Base-by-base conservation (phyloP, 129 eudicot genomes). In the Ambrosia trifida region DNA sequence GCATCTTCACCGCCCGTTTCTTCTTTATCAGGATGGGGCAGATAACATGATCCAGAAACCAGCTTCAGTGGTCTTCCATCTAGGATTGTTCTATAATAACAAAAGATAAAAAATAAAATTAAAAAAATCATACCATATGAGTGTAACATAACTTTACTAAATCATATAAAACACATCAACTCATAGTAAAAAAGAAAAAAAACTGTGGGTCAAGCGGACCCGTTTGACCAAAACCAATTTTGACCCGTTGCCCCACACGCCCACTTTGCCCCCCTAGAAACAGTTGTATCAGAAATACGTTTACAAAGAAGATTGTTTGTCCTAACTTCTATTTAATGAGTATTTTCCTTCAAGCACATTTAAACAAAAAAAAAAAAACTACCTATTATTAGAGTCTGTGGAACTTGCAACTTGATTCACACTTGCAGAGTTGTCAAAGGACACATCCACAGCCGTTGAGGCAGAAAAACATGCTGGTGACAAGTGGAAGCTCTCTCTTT, bases 1-100 rank as follows among this genome's bases (percentile, higher is more conserved):
- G 97, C 97, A 77, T 91, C 97, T 70, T 91, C 97, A 33, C 97
- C 97, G 49, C 97, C 97, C 17, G 96, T 91, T 64, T 88, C 96
- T 78, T 91, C 97, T 80, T 91, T 91, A 18, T 86, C 97, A 20
- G 97, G 97, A 78, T 88, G 96, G 18, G 97, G 97, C 35, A 91
- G 86, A 76, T 88, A 91, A 74, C 96, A 91, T 38, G 97, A 91
- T 66, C 91, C 97, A 19, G 97, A 91, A 46, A 81, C 74, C 56
- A 91, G 80, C 75, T 88, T 86, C 59, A 91, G 76, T 17, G 78
- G 51, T 79, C 97, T 83, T 58, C 66, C 79, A 2, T 73, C 46
- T 69, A 79, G 59, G 47, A 36, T 17, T 14, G 3, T 17, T 7
- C 41, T 36, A 36, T 4, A 7, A 36, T 4, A 36, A 24, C 28